Evolutionary conservation across 768 basidiomycete genomes (phyloP), one percentile per base, ranked within the genome.

Genomic region (Phylloporus arenicola): DNA sequence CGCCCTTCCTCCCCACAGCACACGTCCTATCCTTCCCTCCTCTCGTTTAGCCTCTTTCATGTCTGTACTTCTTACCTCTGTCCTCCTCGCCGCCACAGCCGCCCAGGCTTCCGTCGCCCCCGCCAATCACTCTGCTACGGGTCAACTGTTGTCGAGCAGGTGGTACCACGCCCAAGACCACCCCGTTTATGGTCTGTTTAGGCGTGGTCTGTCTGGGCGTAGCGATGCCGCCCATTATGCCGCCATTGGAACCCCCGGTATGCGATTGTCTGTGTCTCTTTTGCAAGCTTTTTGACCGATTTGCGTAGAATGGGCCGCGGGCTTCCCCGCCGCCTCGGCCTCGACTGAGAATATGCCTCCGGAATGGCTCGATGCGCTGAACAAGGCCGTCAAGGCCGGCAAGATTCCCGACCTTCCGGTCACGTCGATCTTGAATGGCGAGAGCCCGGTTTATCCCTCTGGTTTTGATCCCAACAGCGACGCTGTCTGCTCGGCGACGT

Each of bases 401-500:
- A 79, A 77, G 56, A 87, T 95, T 47, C 92, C 93, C 1, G 64
- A 80, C 54, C 72, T 92, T 50, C 79, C 84, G 2, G 56, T 68
- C 16, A 70, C 86, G 4, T 71, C 70, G 8, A 71, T 67, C 53
- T 47, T 54, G 8, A 61, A 56, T 42, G 61, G 59, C 45, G 55
- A 59, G 10, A 67, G 57, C 41, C 75, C 73, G 1, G 62, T 55
- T 3, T 79, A 79, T 54, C 68, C 72, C 9, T 8, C 58, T 3
- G 70, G 70, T 14, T 56, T 59, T 41, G 68, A 79, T 55, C 74
- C 77, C 29, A 60, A 55, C 39, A 70, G 80, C 55, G 63, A 75
- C 8, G 56, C 72, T 7, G 76, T 95, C 53, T 95, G 92, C 70
- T 91, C 90, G 2, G 75, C 84, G 20, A 86, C 85, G 0, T 84